Conservation (phyloP, 352 stramenopile genomes). For the Globisporangium rhizosaccharum region DNA sequence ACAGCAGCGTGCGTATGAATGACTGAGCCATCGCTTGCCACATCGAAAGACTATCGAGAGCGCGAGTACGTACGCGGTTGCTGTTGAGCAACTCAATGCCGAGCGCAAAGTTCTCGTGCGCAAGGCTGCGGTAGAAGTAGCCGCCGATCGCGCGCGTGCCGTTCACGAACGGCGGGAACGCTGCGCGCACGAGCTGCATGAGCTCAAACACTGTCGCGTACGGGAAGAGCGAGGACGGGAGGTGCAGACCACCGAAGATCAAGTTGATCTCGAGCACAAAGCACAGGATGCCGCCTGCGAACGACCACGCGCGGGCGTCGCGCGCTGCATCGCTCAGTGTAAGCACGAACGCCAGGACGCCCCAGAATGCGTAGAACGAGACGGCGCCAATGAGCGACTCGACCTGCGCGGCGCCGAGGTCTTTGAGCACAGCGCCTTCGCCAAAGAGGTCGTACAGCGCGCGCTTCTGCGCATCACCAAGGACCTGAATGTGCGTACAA, state of each 20-base stretch:
- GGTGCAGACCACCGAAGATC: slow-evolving; percentile 48
- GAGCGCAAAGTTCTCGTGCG: slow-evolving; percentile 65
- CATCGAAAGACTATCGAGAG: background rate
- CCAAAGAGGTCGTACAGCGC: slow-evolving; percentile 96
- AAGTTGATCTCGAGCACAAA: slow-evolving; percentile 93
- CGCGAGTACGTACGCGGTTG: slow-evolving; percentile 44
- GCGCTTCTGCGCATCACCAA: slow-evolving; percentile 89
- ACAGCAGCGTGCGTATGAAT: background rate
- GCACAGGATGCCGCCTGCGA: slow-evolving; percentile 91
- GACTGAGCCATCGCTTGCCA: too few species aligned
- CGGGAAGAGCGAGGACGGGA: slow-evolving; percentile 61
- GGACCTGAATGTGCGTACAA: slow-evolving; percentile 17
- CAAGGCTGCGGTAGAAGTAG: slow-evolving; percentile 83
- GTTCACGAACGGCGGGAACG: slow-evolving; percentile 96
- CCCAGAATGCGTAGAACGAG: slow-evolving; percentile 95
- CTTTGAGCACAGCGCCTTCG: slow-evolving; percentile 83
- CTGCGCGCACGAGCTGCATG: slow-evolving; percentile 87
- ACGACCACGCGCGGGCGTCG: slow-evolving; percentile 90
- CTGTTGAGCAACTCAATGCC: slow-evolving; percentile 75
- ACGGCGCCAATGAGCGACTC: slow-evolving; percentile 88
- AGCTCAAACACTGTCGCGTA: slow-evolving; percentile 91
- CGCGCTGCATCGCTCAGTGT: slow-evolving; percentile 89
- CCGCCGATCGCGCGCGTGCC: slow-evolving; percentile 92
- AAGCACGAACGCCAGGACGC: slow-evolving; percentile 93
- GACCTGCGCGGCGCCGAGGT: slow-evolving; percentile 85